Conservation (phyloP, 1,284 basidiomycete genomes). For the Cronartium quercuum region DNA sequence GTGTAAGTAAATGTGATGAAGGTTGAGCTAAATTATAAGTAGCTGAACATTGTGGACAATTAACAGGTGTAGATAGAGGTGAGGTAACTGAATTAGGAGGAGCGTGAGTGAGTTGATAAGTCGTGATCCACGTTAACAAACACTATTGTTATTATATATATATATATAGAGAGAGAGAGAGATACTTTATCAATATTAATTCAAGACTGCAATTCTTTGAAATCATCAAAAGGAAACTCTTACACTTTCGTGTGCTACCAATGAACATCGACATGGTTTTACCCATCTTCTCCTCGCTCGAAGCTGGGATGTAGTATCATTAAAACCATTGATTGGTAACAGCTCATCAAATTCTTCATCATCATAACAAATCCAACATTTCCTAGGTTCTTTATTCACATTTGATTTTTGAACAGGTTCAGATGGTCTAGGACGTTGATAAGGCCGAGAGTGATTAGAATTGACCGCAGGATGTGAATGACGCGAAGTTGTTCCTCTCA, state of each 20-base stretch:
- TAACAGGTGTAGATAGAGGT: conserved; percentile 22
- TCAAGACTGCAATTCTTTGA: not conserved
- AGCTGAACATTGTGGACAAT: conserved; percentile 26
- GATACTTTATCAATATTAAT: not conserved
- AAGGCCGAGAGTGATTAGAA: not conserved
- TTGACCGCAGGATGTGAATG: not conserved
- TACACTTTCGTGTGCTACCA: conserved; percentile 30
- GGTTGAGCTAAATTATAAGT: conserved; percentile 26
- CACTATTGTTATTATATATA: conserved; percentile 4
- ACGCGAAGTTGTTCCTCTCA: not conserved
- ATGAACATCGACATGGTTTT: conserved; percentile 28
- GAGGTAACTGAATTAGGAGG: conserved; percentile 18
- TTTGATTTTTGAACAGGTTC: not conserved
- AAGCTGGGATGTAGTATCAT: not conserved
- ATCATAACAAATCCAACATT: conserved; percentile 37
- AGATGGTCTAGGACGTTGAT: not conserved
- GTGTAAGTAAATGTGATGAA: not conserved
- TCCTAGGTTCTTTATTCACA: not conserved
- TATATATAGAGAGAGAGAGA: not conserved
- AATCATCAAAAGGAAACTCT: not conserved
- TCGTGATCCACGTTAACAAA: conserved; percentile 34
- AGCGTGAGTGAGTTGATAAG: conserved; percentile 32
- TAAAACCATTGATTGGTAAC: not conserved
- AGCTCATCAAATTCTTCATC: conserved; percentile 7
- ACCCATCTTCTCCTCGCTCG: conserved; percentile 16